phyloP scores from a whole-genome alignment of 352 stramenopile genomes.

The Phytophthora meadii region DNA sequence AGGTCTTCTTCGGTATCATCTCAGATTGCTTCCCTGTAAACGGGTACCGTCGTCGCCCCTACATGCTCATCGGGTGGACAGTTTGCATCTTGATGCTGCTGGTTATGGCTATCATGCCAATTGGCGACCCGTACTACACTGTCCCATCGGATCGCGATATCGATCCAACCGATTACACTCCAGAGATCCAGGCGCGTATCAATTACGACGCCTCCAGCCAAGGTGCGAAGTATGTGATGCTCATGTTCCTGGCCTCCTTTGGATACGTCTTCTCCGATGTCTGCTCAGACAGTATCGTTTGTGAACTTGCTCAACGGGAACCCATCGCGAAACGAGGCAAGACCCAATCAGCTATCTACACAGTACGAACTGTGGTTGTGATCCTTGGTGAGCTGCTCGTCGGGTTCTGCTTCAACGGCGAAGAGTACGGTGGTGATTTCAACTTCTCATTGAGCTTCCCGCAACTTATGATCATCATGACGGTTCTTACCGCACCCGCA shows the following conservation, averaged over 20 bases:
- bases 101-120: constrained; percentile 21
- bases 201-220: constrained; percentile 17
- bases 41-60: constrained; percentile 19
- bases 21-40: constrained; percentile 23
- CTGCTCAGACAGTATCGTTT: constrained; percentile 28
- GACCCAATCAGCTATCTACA: constrained; percentile 20
- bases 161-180: constrained; percentile 18
- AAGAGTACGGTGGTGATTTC: constrained; percentile 17
- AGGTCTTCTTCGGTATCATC: constrained; percentile 31
- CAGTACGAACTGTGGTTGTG: constrained; percentile 13
- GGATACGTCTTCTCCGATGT: constrained; percentile 27
- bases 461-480: constrained; percentile 26
- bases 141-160: constrained; percentile 23
- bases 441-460: constrained; percentile 23
- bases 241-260: constrained; percentile 21
- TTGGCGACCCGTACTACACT: constrained; percentile 21
- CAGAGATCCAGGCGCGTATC: constrained; percentile 21
- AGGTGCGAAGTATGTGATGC: constrained; percentile 24
- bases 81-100: constrained; percentile 28
- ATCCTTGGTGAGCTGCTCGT: constrained; percentile 18
- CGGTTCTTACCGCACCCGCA: constrained; percentile 4
- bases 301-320: constrained; percentile 21
- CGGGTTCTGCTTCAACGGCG: constrained; percentile 21
- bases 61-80: constrained; percentile 29
- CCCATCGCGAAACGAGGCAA: constrained; percentile 21